Conservation (phyloP, 352 stramenopile species). For the Phytopythium oedochilum region DNA sequence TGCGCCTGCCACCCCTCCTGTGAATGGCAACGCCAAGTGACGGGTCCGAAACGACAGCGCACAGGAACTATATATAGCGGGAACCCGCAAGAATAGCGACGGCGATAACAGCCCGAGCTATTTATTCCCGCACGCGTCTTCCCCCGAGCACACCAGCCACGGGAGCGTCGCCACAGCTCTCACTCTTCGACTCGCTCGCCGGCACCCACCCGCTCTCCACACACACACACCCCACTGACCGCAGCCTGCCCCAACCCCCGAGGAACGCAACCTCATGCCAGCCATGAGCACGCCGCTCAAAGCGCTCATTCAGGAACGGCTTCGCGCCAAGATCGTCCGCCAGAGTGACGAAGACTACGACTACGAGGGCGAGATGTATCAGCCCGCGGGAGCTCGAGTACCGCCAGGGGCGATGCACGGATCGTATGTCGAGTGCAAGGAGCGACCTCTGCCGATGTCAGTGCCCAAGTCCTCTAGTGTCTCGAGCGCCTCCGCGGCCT, state of each 20-base stretch:
- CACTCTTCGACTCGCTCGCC: constrained; percentile 19
- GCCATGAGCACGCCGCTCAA: constrained; percentile 61
- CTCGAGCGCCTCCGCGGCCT: background rate
- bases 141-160: no score
- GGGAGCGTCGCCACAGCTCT: constrained; percentile 4
- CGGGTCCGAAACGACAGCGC: background rate
- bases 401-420: background rate
- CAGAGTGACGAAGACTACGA: constrained; percentile 15
- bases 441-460: background rate
- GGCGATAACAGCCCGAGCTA: background rate
- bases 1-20: background rate
- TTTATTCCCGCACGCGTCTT: no score
- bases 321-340: constrained; percentile 63
- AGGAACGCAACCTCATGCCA: constrained; percentile 3
- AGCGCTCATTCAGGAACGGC: constrained; percentile 65
- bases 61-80: background rate
- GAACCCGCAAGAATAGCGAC: constrained; percentile 1
- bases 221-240: no score
- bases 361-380: constrained; percentile 10
- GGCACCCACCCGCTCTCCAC: constrained; percentile 5
- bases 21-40: background rate
- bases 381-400: background rate
- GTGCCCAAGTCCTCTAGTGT: background rate
- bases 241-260: no score
- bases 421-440: background rate